Evolutionary conservation across 768 basidiomycete species (phyloP).

Genomic region (Suillus tomentosus): DNA sequence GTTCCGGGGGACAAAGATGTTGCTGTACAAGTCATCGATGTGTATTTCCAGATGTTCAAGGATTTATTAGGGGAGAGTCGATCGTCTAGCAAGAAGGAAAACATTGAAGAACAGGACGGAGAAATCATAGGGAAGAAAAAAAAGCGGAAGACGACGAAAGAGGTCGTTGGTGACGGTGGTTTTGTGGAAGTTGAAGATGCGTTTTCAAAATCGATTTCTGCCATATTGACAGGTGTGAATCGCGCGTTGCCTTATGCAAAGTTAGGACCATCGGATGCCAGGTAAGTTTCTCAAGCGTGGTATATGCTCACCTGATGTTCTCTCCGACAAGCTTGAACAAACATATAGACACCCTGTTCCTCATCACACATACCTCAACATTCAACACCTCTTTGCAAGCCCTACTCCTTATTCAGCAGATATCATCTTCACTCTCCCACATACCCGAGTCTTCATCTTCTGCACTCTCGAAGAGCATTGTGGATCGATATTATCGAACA

Average conservation of each 20-base stretch:
- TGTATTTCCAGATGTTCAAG: slow-evolving; percentile 94
- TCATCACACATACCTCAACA: slow-evolving; percentile 92
- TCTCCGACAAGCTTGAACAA: slow-evolving; percentile 61
- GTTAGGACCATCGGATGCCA: slow-evolving; percentile 64
- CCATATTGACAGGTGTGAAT: slow-evolving; percentile 91
- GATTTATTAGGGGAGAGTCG: slow-evolving; percentile 74
- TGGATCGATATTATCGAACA: slow-evolving; percentile 75
- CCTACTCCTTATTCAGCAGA: slow-evolving; percentile 84
- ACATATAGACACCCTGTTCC: slow-evolving; percentile 92
- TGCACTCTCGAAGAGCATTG: slow-evolving; percentile 47
- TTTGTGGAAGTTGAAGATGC: slow-evolving; percentile 77
- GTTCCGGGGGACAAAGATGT: slow-evolving; percentile 67
- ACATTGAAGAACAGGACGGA: slow-evolving; percentile 37
- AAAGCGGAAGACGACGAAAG: slow-evolving; percentile 40
- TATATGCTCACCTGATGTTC: slow-evolving; percentile 2
- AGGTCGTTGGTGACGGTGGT: slow-evolving; percentile 60
- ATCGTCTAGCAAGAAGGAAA: slow-evolving; percentile 23
- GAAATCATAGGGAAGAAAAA: slow-evolving; percentile 19
- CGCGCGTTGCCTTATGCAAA: slow-evolving; percentile 93
- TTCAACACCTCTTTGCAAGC: slow-evolving; percentile 97
- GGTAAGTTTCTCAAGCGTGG: slow-evolving; percentile 44
- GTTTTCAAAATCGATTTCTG: slow-evolving; percentile 83
- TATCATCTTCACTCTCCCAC: slow-evolving; percentile 56
- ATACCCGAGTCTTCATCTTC: slow-evolving; percentile 43
- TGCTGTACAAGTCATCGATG: slow-evolving; percentile 76